phyloP scores from a whole-genome alignment of 768 basidiomycete genomes.

The Mrakia gelida region DNA sequence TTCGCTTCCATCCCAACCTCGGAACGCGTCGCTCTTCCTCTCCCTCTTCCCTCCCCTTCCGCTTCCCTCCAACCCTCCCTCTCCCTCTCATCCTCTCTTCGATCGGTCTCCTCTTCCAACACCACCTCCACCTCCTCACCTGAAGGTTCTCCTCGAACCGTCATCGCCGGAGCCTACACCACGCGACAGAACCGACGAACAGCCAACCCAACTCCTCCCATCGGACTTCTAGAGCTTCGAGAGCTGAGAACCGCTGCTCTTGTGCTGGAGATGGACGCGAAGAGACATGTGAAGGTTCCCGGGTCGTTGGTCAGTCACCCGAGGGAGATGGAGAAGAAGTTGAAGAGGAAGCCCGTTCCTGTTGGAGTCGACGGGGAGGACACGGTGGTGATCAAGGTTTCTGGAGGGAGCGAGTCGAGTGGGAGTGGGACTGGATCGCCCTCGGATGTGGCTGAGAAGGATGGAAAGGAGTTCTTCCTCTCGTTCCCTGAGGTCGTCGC shows the following conservation, averaged over 20 bases:
- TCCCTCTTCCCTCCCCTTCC: too few relatives aligned
- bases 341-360: constrained; percentile 18
- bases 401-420: not conserved
- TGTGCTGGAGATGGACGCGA: constrained; percentile 14
- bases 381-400: not conserved
- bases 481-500: not conserved
- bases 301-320: too few relatives aligned
- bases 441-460: not conserved
- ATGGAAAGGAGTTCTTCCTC: not conserved
- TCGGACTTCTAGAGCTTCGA: constrained; percentile 11
- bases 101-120: not conserved
- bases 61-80: not conserved
- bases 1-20: not conserved
- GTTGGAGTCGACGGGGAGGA: not conserved
- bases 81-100: not conserved
- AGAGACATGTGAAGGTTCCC: not conserved
- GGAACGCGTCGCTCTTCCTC: not conserved
- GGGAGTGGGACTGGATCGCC: not conserved
- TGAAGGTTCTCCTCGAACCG: not conserved
- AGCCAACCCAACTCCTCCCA: not conserved
- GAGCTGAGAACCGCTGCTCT: constrained; percentile 3
- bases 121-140: not conserved
- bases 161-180: not conserved
- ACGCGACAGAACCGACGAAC: not conserved
- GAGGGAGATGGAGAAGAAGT: not conserved